A percentile compares a stretch with the other conserved stretches of the same genome.
These are phyloP conservation scores for Kazachstania martiniae DNA, from an alignment of 805 yeast genomes.

Conservation along the genomic window DNA sequence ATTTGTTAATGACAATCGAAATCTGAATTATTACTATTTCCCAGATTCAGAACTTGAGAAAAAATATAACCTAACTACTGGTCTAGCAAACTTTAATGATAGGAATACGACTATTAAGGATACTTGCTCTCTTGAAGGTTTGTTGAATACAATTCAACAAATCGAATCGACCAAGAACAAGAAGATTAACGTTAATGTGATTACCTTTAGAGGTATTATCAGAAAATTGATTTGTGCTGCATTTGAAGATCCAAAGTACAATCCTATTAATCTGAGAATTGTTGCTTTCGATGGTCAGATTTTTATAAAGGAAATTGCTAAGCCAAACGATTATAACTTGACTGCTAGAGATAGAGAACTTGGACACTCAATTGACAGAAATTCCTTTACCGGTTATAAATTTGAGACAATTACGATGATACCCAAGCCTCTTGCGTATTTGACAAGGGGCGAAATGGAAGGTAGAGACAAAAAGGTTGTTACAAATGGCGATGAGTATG, in stretches of 20 bases:
- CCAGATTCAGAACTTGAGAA: conserved; percentile 61
- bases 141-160: conserved; percentile 42
- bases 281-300: conserved; percentile 67
- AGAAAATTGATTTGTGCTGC: conserved; percentile 46
- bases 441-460: conserved; percentile 57
- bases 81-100: conserved; percentile 51
- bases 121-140: conserved; percentile 35
- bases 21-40: conserved; percentile 61
- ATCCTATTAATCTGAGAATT: conserved; percentile 49
- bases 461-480: conserved; percentile 48
- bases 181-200: conserved; percentile 47
- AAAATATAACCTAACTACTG: conserved; percentile 52
- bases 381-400: conserved; percentile 63
- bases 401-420: conserved; percentile 75
- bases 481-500: conserved; percentile 65
- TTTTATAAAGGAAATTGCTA: conserved; percentile 42
- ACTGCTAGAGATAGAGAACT: too few relatives aligned
- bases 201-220: conserved; percentile 82
- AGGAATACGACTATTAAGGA: conserved; percentile 40
- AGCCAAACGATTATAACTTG: conserved; percentile 1
- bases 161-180: conserved; percentile 39
- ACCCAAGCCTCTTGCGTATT: conserved; percentile 61
- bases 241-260: conserved; percentile 41
- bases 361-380: conserved; percentile 24
- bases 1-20: conserved; percentile 37